These are phyloP conservation scores for Copromyces sp. DNA, from an alignment of 495 filamentous ascomycete species.

Conservation along the genomic window DNA sequence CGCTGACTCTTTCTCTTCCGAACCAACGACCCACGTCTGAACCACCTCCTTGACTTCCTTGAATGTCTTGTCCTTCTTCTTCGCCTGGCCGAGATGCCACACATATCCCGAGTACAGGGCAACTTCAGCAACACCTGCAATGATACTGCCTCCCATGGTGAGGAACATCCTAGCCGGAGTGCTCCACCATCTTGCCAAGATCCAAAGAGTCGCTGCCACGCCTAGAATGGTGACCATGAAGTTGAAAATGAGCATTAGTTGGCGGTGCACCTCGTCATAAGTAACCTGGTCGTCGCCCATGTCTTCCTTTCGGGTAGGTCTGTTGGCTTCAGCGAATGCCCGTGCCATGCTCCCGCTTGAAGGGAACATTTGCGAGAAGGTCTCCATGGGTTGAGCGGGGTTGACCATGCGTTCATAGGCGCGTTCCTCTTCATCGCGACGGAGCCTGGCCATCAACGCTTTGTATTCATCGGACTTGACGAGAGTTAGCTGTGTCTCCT, in stretches of 20 bases:
- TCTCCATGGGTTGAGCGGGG: constrained; percentile 43
- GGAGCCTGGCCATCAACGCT: constrained; percentile 76
- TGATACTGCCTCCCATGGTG: constrained; percentile 53
- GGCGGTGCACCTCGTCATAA: constrained; percentile 61
- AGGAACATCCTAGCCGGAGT: constrained; percentile 57
- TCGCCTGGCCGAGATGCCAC: constrained; percentile 63
- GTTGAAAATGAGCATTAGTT: constrained; percentile 65
- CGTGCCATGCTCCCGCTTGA: constrained; percentile 32
- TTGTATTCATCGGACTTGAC: constrained; percentile 74
- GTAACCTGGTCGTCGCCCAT: constrained; percentile 46
- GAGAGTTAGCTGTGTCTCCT: constrained; percentile 10
- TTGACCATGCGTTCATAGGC: constrained; percentile 69
- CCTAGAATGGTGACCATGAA: constrained; percentile 63
- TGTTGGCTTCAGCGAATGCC: constrained; percentile 41
- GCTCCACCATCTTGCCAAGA: constrained; percentile 58
- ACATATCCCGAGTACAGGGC: constrained; percentile 82
- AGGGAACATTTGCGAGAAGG: constrained; percentile 50
- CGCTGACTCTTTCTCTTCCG: constrained; percentile 25
- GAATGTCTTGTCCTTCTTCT: constrained; percentile 49
- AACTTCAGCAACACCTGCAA: constrained; percentile 80
- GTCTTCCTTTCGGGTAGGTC: constrained; percentile 27
- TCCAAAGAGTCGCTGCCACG: constrained; percentile 62
- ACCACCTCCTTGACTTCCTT: constrained; percentile 63
- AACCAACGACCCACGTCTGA: constrained; percentile 58
- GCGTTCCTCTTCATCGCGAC: constrained; percentile 65